phyloP scores from a whole-genome alignment of 2,329 filamentous ascomycete species.

The Paecilomyces variotii region DNA sequence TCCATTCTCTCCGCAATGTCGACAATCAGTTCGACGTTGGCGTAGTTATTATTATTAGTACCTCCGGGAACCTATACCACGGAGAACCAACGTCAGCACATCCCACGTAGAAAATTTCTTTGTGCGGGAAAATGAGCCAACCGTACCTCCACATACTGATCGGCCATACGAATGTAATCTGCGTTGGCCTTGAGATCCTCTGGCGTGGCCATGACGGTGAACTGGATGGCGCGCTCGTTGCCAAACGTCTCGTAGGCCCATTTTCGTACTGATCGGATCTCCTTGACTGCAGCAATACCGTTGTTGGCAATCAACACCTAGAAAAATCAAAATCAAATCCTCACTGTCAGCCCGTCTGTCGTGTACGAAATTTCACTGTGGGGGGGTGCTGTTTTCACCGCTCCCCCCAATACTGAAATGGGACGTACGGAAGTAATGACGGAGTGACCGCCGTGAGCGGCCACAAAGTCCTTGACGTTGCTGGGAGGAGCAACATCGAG shows the following conservation, averaged over 20 bases:
- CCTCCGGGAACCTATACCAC: constrained; percentile 84
- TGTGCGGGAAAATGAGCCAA: background rate
- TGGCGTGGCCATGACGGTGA: constrained; percentile 98
- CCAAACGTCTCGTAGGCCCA: constrained; percentile 99
- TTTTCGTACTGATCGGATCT: constrained; percentile 98
- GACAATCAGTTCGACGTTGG: constrained; percentile 98
- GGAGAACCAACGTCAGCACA: constrained; percentile 57
- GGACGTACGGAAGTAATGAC: constrained; percentile 89
- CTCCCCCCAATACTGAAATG: background rate
- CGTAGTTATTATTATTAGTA: constrained; percentile 99
- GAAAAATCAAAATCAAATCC: background rate
- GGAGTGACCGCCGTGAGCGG: constrained; percentile 82
- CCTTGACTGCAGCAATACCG: constrained; percentile 98
- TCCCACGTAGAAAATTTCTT: background rate
- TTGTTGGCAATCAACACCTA: constrained; percentile 99
- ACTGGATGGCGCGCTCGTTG: constrained; percentile 96
- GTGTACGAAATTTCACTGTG: background rate
- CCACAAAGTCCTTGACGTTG: constrained; percentile 94
- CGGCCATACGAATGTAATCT: constrained; percentile 99
- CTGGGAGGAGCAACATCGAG: constrained; percentile 72
- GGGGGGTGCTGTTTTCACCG: background rate
- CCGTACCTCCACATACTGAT: constrained; percentile 87
- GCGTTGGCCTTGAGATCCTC: constrained; percentile 97
- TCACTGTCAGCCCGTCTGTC: background rate
- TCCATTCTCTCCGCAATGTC: constrained; percentile 98